Percentiles rank a stretch among this genome's conserved stretches.
Conservation (phyloP, 1,139 yeast genomes). For the Hansenula sp. region DNA sequence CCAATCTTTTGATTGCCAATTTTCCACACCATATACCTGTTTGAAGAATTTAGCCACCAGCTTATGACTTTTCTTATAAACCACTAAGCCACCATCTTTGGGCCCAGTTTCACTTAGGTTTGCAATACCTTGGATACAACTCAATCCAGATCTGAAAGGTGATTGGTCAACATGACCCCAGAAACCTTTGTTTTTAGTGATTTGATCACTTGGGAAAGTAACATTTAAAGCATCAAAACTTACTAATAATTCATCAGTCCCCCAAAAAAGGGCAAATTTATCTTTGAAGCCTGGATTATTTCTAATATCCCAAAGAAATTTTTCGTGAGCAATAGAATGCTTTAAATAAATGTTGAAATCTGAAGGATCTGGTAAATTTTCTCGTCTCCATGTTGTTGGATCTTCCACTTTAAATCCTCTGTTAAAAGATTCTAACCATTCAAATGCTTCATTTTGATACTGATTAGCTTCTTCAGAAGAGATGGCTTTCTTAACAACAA, state of each 20-base stretch:
- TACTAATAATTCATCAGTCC: conserved; percentile 23
- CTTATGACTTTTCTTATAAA: conserved; percentile 14
- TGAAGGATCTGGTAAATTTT: conserved; percentile 21
- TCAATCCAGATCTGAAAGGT: conserved; percentile 15
- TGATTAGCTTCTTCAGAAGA: conserved; percentile 17
- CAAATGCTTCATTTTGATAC: conserved; percentile 16
- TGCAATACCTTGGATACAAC: conserved; percentile 19
- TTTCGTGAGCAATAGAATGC: conserved; percentile 22
- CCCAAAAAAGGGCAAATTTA: conserved; percentile 23
- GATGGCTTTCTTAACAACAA: conserved; percentile 23
- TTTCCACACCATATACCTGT: conserved; percentile 10
- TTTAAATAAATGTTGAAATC: conserved; percentile 12
- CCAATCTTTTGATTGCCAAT: conserved; percentile 18
- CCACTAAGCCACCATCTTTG: conserved; percentile 19
- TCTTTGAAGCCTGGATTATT: conserved; percentile 20
- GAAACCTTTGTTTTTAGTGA: conserved; percentile 4
- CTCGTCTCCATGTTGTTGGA: conserved; percentile 22
- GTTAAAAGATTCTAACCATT: conserved; percentile 9
- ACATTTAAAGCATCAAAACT: conserved; percentile 25
- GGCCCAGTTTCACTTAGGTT: conserved; percentile 13
- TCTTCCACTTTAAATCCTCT: conserved; percentile 20
- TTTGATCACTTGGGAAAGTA: conserved; percentile 22
- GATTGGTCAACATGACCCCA: conserved; percentile 29
- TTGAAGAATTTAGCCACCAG: conserved; percentile 17
- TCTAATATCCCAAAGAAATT: conserved; percentile 26